Base-by-base conservation (phyloP, 108 stramenopile genomes). In the Pseudonitzschia delicatissima region DNA sequence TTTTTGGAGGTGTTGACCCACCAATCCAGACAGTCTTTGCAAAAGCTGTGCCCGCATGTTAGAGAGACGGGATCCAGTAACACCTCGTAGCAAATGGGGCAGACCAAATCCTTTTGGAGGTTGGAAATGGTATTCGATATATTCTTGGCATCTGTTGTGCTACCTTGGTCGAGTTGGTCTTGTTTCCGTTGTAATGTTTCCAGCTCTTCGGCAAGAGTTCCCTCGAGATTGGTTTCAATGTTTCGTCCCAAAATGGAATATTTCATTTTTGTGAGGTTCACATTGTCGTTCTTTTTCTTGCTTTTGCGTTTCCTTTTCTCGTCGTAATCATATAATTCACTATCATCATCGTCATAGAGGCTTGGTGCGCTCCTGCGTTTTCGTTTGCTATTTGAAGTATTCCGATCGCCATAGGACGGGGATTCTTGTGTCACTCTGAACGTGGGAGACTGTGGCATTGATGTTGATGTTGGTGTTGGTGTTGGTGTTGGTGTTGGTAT, bases 41-140 rank as follows among this genome's bases (percentile, higher is more conserved):
- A 89, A 60, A 89, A 89, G 47, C 85, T 84, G 77, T 89, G 88
- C 1, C 88, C 88, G 45, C 88, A 90, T 2, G 51, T 13, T 37
- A 90, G 57, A 1, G 83, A 85, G 15, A 80, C 66, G 1, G 88
- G 88, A 25, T 73, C 72, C 61, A 77, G 74, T 27, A 85, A 45
- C 13, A 79, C 45, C 45, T 89, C 88, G 26, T 73, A 73, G 71
- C 88, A 89, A 51, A 89, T 75, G 23, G 83, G 57, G 63, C 88
- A 89, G 9, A 72, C 40, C 25, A 89, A 45, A 21, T 84, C 81
- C 23, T 45, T 50, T 21, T 62, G 73, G 3, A 88, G 61, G 9
- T 69, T 62, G 40, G 40, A 15, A 42, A 11, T 42, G 15, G 11
- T 15, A 42, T 42, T 42, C 11, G 13, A 0, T 15, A 15, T 15